Conservation (phyloP, 805 yeast species). For the Schwanniomyces pseudopolymorphus region DNA sequence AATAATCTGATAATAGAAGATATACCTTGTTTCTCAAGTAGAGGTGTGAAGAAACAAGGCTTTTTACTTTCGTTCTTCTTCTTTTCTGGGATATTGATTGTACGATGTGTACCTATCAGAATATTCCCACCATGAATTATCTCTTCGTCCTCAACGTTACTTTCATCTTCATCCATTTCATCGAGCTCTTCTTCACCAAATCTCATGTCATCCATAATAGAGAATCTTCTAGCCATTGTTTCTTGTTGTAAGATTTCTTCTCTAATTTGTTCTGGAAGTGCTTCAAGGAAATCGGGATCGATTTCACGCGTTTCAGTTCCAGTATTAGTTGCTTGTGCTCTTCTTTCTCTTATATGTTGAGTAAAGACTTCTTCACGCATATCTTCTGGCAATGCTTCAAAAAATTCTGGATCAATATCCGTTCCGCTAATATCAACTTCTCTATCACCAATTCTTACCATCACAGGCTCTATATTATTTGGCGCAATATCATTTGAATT, state of each 20-base stretch:
- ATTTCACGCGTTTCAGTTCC: conserved; percentile 58
- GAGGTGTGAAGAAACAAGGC: conserved; percentile 50
- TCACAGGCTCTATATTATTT: conserved; percentile 48
- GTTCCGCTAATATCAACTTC: conserved; percentile 85
- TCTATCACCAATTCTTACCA: conserved; percentile 71
- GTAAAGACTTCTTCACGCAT: conserved; percentile 91
- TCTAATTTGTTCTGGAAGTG: conserved; percentile 69
- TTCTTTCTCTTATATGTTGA: conserved; percentile 75
- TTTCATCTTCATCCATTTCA: conserved; percentile 11
- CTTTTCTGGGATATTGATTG: conserved; percentile 3
- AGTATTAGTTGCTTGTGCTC: conserved; percentile 52
- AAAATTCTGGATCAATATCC: conserved; percentile 87
- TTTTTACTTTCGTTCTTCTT: conserved; percentile 12
- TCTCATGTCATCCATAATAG: conserved; percentile 20
- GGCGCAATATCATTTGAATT: conserved; percentile 16
- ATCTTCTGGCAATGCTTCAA: conserved; percentile 87
- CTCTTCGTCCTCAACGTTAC: conserved; percentile 2
- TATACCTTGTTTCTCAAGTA: conserved; percentile 74
- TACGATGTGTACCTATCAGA: neutral
- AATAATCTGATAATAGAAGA: conserved; percentile 69
- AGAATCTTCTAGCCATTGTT: conserved; percentile 41
- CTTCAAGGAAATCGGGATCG: conserved; percentile 77
- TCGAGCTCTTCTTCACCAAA: conserved; percentile 19
- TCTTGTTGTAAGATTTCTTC: conserved; percentile 63
- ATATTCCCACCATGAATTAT: conserved; percentile 4